Percentiles rank a stretch among this genome's conserved stretches.
Evolutionary conservation across 2,329 filamentous ascomycete genomes (phyloP).

Genomic region (Fusarium annulatum): DNA sequence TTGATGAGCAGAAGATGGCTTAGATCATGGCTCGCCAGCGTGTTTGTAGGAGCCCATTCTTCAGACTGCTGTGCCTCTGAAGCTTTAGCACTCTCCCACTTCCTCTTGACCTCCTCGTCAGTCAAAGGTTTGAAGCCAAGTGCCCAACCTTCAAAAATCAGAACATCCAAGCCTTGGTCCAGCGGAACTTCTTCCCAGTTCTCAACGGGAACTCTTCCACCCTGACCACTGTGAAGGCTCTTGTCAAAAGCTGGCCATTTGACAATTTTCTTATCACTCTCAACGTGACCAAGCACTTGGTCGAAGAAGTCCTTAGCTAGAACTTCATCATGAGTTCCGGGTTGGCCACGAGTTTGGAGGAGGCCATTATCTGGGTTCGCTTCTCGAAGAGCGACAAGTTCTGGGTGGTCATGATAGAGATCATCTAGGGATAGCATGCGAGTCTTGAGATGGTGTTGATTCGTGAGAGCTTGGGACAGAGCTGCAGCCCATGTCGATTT

Average conservation of each 20-base stretch:
- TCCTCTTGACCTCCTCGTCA: conserved; percentile 10
- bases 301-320: conserved; percentile 27
- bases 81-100: conserved; percentile 31
- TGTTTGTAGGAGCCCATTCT: conserved; percentile 12
- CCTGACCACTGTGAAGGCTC: conserved; percentile 36
- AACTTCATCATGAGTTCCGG: conserved; percentile 38
- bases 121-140: conserved; percentile 38
- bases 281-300: not conserved
- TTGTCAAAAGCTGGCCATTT: conserved; percentile 43
- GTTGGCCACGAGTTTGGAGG: conserved; percentile 36
- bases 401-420: conserved; percentile 30
- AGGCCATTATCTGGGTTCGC: conserved; percentile 33
- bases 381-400: conserved; percentile 34
- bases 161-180: conserved; percentile 26
- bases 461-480: conserved; percentile 25
- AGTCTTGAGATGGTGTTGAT: conserved; percentile 30
- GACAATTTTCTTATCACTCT: not conserved
- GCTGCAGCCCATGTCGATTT: conserved; percentile 44
- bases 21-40: conserved; percentile 31
- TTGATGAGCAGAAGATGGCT: conserved; percentile 38
- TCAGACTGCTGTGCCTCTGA: not conserved
- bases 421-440: conserved; percentile 37
- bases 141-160: conserved; percentile 44
- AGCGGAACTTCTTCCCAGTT: conserved; percentile 33
- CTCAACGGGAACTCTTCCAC: conserved; percentile 29